Base-by-base conservation (phyloP, 116 monocot species). In the Phalaenopsis hybrid region DNA sequence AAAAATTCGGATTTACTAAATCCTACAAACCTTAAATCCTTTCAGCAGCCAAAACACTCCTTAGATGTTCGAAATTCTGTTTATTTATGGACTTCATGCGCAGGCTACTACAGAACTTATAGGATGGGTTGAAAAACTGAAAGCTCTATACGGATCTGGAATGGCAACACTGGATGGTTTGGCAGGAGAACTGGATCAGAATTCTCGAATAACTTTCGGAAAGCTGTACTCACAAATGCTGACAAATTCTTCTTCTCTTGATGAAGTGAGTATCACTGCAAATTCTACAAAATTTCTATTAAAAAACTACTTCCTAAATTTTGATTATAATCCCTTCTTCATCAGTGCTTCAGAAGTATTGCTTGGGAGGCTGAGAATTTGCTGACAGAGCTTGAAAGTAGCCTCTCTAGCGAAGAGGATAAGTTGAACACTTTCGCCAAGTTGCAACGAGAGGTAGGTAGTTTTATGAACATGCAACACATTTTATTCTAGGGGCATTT, bases 291-390 rank as follows among this genome's bases (percentile, higher is more conserved):
- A 2, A 10, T 79, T 79, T 79, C 57, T 43, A 4, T 43, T 46
- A 6, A 21, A 6, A 9, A 45, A 45, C 48, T 46, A 2, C 34
- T 58, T 79, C 34, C 44, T 2, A 46, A 18, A 15, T 9, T 13
- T 77, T 61, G 44, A 78, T 23, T 28, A 31, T 31, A 74, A 44
- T 49, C 70, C 12, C 61, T 44, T 57, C 20, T n/a, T 79, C 1
- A 44, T 7, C 28, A 87, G 87, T 81, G 65, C 63, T 81, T 87
- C 8, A 84, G 79, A 52, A 76, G 73, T 16, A 74, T 87, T 61
- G 81, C 77, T n/a, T 44, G 74, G 12, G 81, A 87, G 44, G 87
- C 87, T 16, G 84, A 87, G 78, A 48, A 76, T 8, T 44, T 87
- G 72, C 78, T 87, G 28, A 58, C 21, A 72, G 84, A 68, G 78